Evolutionary conservation across 176 grass and related monocot genomes (phyloP).

Genomic region (Puccinellia tenuiflora): DNA sequence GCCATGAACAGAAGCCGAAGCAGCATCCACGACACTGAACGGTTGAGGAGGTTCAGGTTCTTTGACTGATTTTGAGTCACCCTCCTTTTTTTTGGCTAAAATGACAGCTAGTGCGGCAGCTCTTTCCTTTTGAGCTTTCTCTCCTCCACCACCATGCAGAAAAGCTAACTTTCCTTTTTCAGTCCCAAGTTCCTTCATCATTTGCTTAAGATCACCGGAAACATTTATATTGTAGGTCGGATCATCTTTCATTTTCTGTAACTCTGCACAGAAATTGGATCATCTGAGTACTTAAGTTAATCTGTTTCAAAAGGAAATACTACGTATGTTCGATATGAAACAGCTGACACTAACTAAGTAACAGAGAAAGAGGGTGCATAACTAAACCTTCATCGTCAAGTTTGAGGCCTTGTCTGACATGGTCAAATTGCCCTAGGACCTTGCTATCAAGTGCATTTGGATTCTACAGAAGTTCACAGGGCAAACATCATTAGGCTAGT

Average conservation of each 20-base stretch:
- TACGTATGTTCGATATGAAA: too few relatives aligned
- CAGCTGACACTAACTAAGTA: background rate
- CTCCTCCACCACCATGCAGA: slow-evolving; percentile 79
- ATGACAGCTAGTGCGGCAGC: slow-evolving; percentile 69
- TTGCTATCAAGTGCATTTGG: slow-evolving; percentile 86
- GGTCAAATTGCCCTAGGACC: slow-evolving; percentile 79
- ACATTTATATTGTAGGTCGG: slow-evolving; percentile 92
- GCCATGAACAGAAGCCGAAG: slow-evolving; percentile 93
- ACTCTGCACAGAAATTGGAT: slow-evolving; percentile 36
- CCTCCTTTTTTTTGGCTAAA: slow-evolving; percentile 50
- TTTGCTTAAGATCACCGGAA: slow-evolving; percentile 96
- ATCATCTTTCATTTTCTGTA: slow-evolving; percentile 86
- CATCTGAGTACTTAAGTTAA: background rate
- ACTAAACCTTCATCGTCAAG: slow-evolving; percentile 87
- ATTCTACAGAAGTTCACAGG: slow-evolving; percentile 51
- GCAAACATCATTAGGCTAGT: slow-evolving; percentile 11
- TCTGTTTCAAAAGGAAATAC: background rate
- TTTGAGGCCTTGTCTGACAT: slow-evolving; percentile 90
- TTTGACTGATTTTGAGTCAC: slow-evolving; percentile 56
- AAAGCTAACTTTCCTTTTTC: slow-evolving; percentile 80
- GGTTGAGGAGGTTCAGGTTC: slow-evolving; percentile 50
- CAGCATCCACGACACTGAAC: slow-evolving; percentile 99
- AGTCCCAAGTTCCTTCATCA: slow-evolving; percentile 94
- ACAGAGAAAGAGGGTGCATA: slow-evolving; percentile 7
- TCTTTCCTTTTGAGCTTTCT: slow-evolving; percentile 95